A percentile compares a stretch with the other conserved stretches of the same genome.
Evolutionary conservation across 1,139 yeast genomes (phyloP).

Genomic region (Diutina pseudorugosa): DNA sequence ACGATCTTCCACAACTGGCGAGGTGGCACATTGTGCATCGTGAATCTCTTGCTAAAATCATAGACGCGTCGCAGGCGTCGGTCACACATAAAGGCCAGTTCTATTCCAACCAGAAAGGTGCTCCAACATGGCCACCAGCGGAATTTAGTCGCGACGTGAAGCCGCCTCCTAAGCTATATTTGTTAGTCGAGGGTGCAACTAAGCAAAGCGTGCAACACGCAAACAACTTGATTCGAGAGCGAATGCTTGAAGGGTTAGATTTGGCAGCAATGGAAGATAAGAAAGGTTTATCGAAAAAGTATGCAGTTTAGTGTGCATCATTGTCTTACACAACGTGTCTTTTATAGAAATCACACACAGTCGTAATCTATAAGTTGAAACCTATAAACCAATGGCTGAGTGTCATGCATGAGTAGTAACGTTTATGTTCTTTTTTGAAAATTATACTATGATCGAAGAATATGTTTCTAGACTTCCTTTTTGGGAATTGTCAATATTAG

Average conservation of each 20-base stretch:
- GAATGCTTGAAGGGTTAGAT: constrained; percentile 50
- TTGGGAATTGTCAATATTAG: background rate
- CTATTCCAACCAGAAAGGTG: constrained; percentile 40
- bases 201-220: constrained; percentile 57
- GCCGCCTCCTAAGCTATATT: constrained; percentile 65
- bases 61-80: constrained; percentile 65
- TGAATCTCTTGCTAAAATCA: constrained; percentile 50
- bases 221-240: constrained; percentile 46
- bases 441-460: too few relatives aligned
- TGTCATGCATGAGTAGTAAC: too few relatives aligned
- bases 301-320: constrained; percentile 18
- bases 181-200: constrained; percentile 68
- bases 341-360: too few relatives aligned
- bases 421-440: too few relatives aligned
- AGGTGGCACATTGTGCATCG: constrained; percentile 75
- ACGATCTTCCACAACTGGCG: constrained; percentile 77
- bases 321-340: too few relatives aligned
- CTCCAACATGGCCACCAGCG: constrained; percentile 26
- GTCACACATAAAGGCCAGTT: constrained; percentile 76
- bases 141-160: constrained; percentile 20
- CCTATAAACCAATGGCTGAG: background rate
- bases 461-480: background rate
- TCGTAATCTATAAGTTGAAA: too few relatives aligned
- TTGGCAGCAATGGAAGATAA: constrained; percentile 28
- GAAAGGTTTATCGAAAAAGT: constrained; percentile 25